Evolutionary conservation across 2,329 filamentous ascomycete species (phyloP).

Genomic region (Drechmeria coniospora): DNA sequence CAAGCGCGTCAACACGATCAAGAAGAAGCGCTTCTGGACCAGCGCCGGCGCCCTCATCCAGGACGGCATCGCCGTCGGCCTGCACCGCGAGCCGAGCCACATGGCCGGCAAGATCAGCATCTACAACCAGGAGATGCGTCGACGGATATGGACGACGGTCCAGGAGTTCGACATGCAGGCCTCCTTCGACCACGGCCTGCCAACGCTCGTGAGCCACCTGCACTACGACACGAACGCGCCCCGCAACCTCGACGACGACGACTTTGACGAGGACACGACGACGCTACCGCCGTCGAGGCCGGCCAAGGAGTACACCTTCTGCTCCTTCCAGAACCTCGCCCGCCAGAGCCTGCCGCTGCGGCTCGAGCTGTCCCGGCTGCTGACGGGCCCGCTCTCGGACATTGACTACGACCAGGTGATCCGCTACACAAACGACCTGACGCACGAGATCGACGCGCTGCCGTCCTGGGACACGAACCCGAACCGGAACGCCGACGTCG

Average conservation of each 20-base stretch:
- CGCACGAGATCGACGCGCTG: slow-evolving; percentile 42
- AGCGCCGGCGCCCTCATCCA: slow-evolving; percentile 39
- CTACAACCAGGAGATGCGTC: slow-evolving; percentile 47
- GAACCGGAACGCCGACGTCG: slow-evolving; percentile 18
- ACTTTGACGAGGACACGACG: slow-evolving; percentile 37
- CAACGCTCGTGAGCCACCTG: slow-evolving; percentile 40
- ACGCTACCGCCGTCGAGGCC: slow-evolving; percentile 36
- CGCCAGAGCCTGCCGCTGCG: slow-evolving; percentile 40
- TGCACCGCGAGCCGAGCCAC: slow-evolving; percentile 43
- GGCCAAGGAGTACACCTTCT: slow-evolving; percentile 38
- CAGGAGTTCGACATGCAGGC: slow-evolving; percentile 48
- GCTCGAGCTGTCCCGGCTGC: slow-evolving; percentile 39
- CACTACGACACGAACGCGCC: slow-evolving; percentile 40
- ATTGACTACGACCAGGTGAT: slow-evolving; percentile 48
- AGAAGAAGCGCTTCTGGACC: slow-evolving; percentile 51
- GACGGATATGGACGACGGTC: slow-evolving; percentile 45
- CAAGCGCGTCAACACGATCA: slow-evolving; percentile 46
- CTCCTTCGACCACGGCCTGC: slow-evolving; percentile 44
- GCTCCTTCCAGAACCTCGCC: slow-evolving; percentile 42
- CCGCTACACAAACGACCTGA: slow-evolving; percentile 44
- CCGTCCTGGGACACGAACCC: slow-evolving; percentile 35
- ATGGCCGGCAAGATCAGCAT: slow-evolving; percentile 39
- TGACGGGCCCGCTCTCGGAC: slow-evolving; percentile 37
- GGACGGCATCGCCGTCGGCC: slow-evolving; percentile 40
- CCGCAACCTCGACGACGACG: slow-evolving; percentile 41